Evolutionary conservation across 2,329 filamentous ascomycete genomes (phyloP).

Genomic region (Fusarium torreyae): DNA sequence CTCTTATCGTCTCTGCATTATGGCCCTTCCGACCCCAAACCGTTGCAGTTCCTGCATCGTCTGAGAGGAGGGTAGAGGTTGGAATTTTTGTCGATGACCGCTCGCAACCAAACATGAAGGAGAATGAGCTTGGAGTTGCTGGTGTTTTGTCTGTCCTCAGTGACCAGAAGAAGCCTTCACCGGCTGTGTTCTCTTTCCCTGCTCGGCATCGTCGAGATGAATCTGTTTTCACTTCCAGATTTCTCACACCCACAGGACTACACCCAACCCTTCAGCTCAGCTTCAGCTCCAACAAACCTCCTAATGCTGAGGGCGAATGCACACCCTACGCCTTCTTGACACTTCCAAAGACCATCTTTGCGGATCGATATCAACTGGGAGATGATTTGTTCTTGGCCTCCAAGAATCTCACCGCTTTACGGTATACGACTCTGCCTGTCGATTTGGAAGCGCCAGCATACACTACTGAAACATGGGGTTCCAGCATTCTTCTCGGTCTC

Average conservation of each 20-base stretch:
- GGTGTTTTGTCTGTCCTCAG: conserved; percentile 86
- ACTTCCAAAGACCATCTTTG: conserved; percentile 84
- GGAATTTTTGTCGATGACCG: conserved; percentile 80
- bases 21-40: conserved; percentile 68
- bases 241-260: conserved; percentile 81
- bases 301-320: conserved; percentile 72
- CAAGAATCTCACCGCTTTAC: conserved; percentile 81
- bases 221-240: conserved; percentile 72
- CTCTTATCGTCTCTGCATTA: conserved; percentile 74
- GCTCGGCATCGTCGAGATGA: conserved; percentile 78
- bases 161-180: conserved; percentile 78
- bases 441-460: conserved; percentile 95
- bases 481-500: conserved; percentile 81
- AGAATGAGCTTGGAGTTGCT: conserved; percentile 82
- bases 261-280: conserved; percentile 84
- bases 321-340: conserved; percentile 85
- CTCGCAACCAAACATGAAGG: conserved; percentile 69
- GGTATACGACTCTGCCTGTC: conserved; percentile 80
- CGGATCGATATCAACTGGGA: conserved; percentile 87
- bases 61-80: conserved; percentile 78
- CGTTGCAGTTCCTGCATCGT: conserved; percentile 59
- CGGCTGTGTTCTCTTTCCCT: conserved; percentile 87
- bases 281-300: conserved; percentile 68
- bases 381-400: conserved; percentile 84
- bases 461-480: conserved; percentile 83